These are phyloP conservation scores for Solanum sitiens DNA, from an alignment of 257 asterid species.

Conservation along the genomic window DNA sequence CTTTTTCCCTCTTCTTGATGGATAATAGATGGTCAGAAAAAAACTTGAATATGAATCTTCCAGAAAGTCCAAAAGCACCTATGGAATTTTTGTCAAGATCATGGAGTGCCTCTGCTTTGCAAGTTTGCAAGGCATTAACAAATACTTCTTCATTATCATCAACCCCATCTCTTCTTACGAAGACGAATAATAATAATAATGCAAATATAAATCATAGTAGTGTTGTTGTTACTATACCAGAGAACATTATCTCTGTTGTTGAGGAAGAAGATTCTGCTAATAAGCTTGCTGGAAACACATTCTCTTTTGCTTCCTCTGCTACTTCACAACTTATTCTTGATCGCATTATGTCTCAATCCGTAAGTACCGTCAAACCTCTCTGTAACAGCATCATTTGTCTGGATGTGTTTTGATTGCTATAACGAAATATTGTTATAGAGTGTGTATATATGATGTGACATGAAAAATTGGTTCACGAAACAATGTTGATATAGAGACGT, in stretches of 20 bases:
- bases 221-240: conserved; percentile 28
- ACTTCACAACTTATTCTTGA: conserved; percentile 97
- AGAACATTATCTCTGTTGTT: conserved; percentile 26
- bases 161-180: conserved; percentile 14
- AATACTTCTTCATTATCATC: conserved; percentile 25
- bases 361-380: conserved; percentile 10
- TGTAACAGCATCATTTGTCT: too few relatives aligned
- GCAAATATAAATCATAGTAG: background rate
- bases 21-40: conserved; percentile 60
- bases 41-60: conserved; percentile 41
- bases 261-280: conserved; percentile 54
- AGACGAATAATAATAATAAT: background rate
- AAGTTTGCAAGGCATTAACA: conserved; percentile 65
- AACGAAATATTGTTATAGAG: background rate
- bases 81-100: conserved; percentile 95
- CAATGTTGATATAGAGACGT: background rate
- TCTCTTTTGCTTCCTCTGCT: conserved; percentile 87
- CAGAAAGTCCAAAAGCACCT: conserved; percentile 95
- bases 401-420: too few relatives aligned
- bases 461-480: background rate
- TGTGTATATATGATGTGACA: background rate
- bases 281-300: conserved; percentile 73
- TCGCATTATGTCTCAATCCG: conserved; percentile 96
- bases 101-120: conserved; percentile 90
- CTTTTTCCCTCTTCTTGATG: conserved; percentile 11